phyloP scores from a whole-genome alignment of 2,329 filamentous ascomycete species.

The Calonectria pseudoturangicola region DNA sequence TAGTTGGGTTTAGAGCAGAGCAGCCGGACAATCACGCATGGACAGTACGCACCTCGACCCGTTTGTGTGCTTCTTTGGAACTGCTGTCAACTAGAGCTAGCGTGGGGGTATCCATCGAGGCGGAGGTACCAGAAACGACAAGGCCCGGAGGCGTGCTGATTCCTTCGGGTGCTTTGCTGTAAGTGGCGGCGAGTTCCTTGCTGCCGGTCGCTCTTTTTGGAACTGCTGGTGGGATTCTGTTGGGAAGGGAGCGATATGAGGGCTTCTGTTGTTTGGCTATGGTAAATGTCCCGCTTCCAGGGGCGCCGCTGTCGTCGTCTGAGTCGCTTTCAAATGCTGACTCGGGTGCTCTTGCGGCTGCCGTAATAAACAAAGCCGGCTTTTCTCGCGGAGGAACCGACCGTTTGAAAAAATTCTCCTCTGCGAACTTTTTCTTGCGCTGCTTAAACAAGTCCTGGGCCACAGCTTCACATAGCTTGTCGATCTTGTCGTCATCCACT shows the following conservation, averaged over 20 bases:
- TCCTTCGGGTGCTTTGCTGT: neutral
- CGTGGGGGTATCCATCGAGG: slow-evolving; percentile 9
- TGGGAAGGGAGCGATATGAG: neutral
- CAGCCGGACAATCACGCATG: neutral
- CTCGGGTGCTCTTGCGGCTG: neutral
- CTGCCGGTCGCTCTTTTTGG: too few species aligned
- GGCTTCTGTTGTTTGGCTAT: neutral
- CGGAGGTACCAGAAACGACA: neutral
- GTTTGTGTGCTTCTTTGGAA: neutral
- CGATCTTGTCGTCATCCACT: neutral
- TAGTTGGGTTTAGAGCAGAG: neutral
- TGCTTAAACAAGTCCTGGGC: slow-evolving; percentile 33
- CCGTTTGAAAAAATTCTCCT: slow-evolving; percentile 29
- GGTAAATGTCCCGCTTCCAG: neutral
- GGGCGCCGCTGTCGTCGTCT: neutral
- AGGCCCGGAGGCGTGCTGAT: neutral
- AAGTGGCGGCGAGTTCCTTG: neutral
- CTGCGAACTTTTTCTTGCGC: slow-evolving; percentile 39
- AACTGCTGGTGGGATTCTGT: neutral
- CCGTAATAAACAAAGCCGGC: slow-evolving; percentile 2
- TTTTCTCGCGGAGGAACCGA: neutral
- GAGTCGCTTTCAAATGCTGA: neutral
- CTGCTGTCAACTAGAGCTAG: neutral
- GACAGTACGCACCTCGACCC: neutral
- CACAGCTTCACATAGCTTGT: neutral